Base-by-base conservation (phyloP, 2,329 filamentous ascomycete genomes). In the Penicillium paneum region DNA sequence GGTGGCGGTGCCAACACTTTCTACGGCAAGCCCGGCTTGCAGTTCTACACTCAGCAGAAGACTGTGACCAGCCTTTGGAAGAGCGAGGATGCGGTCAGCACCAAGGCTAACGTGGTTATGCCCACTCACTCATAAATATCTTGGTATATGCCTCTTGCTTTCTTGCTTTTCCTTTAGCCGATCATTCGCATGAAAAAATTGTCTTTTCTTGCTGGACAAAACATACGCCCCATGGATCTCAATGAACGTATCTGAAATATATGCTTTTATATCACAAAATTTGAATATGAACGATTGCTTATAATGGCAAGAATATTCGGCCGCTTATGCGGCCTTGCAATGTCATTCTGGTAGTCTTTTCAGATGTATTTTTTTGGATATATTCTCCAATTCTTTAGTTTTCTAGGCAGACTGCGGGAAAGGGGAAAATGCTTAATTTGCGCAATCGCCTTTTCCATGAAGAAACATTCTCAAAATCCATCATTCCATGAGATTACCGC, bases 1-100 rank as follows among this genome's bases (percentile, higher is more conserved):
- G 94, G 93, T 51, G 92, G 92, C 49, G 93, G 94, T 57, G 89
- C 90, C 35, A 96, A 84, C 77, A 96, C 91, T 15, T 97, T 99
- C 73, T 99, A 99, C 76, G 94, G 94, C 63, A 89, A 90, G 75
- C 90, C 91, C 0, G 94, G 93, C 24, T 76, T 99, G 71, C 87
- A 89, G 71, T 99, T 99, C 72, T 97, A 96, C 76, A 99, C 94
- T 3, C 94, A 97, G 78, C 83, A 89, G 70, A 97, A 99, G 89
- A 99, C 94, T 3, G 94, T 99, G 45, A 99, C 94, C 49, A 88
- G 90, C 63, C 77, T 95, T 71, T 99, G 94, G 94, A 85, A 85
- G 68, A 85, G 83, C 57, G 86, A 92, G 68, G 92, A 97, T 77
- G 92, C 91, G 0, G 83, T 94, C 45, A 87, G 85, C 52, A 89